phyloP scores from a whole-genome alignment of 2,329 filamentous ascomycete species.

The Phyllosticta capitalensis region DNA sequence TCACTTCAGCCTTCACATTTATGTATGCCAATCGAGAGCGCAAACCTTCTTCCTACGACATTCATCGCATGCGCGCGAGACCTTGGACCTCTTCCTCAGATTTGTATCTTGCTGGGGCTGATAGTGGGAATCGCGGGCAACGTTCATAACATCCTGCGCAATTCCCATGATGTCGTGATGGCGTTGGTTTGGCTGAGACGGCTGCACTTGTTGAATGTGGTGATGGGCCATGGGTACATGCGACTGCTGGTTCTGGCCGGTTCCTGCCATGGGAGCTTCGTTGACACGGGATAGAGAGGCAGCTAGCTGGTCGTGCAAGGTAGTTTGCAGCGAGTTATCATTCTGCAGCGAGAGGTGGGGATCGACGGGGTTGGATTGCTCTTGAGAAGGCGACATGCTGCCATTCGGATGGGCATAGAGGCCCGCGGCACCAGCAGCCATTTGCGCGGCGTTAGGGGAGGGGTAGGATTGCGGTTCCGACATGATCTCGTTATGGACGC shows the following conservation, averaged over 20 bases:
- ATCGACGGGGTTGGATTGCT: slow-evolving; percentile 7
- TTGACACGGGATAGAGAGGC: slow-evolving; percentile 24
- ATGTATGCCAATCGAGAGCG: neutral
- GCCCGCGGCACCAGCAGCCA: slow-evolving; percentile 21
- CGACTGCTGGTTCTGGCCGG: slow-evolving; percentile 20
- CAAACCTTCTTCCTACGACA: slow-evolving; percentile 32
- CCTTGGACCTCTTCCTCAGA: slow-evolving; percentile 27
- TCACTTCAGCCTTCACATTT: neutral
- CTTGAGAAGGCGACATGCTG: slow-evolving; percentile 15
- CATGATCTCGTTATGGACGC: no score
- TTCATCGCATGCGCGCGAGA: slow-evolving; percentile 34
- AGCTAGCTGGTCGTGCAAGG: slow-evolving; percentile 25
- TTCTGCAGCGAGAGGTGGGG: slow-evolving; percentile 15
- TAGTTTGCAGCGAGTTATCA: slow-evolving; percentile 17
- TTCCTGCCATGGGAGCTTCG: slow-evolving; percentile 23
- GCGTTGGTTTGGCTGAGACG: slow-evolving; percentile 26
- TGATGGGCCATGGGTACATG: slow-evolving; percentile 20
- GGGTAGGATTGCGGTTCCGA: slow-evolving; percentile 17
- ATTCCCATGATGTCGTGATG: slow-evolving; percentile 13
- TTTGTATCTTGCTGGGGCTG: slow-evolving; percentile 25
- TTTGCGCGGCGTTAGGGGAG: slow-evolving; percentile 24
- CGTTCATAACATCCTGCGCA: slow-evolving; percentile 29
- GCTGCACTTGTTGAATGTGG: slow-evolving; percentile 26
- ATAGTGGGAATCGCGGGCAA: slow-evolving; percentile 24
- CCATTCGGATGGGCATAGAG: slow-evolving; percentile 28